phyloP scores from a whole-genome alignment of 2,329 filamentous ascomycete species.

The Ophiostoma piceae region DNA sequence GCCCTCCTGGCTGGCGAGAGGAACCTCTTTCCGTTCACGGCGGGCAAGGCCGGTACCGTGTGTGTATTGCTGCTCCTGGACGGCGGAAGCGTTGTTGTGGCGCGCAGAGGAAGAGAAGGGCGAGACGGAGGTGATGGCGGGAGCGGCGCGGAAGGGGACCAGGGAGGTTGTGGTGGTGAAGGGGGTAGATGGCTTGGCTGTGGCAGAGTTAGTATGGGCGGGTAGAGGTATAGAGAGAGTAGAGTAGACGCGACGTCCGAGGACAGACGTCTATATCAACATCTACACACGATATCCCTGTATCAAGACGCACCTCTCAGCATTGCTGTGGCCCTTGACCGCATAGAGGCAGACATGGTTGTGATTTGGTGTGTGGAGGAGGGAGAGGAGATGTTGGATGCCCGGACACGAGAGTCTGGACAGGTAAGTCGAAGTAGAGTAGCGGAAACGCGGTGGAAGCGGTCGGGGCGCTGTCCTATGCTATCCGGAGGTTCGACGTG shows the following conservation, averaged over 20 bases:
- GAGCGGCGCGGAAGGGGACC: constrained; percentile 57
- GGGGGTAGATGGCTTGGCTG: constrained; percentile 57
- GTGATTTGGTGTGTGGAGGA: constrained; percentile 15
- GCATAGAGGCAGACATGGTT: constrained; percentile 46
- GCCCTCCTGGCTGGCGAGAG: constrained; percentile 69
- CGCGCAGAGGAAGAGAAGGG: constrained; percentile 58
- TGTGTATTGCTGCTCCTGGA: constrained; percentile 46
- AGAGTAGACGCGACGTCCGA: neutral
- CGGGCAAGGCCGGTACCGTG: constrained; percentile 45
- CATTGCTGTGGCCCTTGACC: constrained; percentile 49
- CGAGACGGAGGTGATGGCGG: constrained; percentile 45
- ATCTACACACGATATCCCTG: neutral
- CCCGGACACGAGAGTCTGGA: constrained; percentile 14
- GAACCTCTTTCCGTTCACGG: constrained; percentile 63
- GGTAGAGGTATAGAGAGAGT: neutral
- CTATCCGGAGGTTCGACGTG: constrained; percentile 1
- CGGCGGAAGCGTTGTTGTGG: constrained; percentile 55
- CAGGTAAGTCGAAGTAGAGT: neutral
- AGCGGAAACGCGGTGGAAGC: neutral
- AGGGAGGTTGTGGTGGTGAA: constrained; percentile 42
- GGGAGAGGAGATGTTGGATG: constrained; percentile 10
- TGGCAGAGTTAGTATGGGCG: constrained; percentile 20
- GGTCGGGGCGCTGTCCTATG: constrained; percentile 10
- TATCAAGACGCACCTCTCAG: constrained; percentile 43
- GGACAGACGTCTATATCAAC: neutral